Conservation (phyloP, 2,329 filamentous ascomycete genomes). For the Colletotrichum orbiculare region DNA sequence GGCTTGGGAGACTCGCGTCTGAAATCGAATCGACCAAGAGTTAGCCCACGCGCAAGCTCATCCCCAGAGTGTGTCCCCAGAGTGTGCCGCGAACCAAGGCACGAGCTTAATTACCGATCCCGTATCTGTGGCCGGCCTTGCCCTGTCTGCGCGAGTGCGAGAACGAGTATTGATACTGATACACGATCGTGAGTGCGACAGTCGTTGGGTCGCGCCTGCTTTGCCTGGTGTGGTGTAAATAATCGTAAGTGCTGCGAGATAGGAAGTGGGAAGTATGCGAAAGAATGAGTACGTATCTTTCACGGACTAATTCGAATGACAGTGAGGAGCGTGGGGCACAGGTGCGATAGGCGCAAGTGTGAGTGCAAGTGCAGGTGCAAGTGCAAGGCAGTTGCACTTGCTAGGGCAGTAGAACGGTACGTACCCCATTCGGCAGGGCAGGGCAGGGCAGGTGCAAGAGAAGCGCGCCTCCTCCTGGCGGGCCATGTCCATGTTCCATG, state of each 20-base stretch:
- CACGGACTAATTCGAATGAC: constrained; percentile 35
- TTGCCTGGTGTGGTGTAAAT: no score
- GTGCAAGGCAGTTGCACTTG: constrained; percentile 15
- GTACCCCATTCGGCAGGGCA: neutral
- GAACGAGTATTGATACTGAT: no score
- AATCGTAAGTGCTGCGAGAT: no score
- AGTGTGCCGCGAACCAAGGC: constrained; percentile 9
- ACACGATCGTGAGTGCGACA: no score
- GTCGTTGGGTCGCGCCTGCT: no score
- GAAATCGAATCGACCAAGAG: constrained; percentile 1
- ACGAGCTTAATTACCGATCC: constrained; percentile 23
- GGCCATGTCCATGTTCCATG: neutral
- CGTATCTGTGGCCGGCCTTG: neutral
- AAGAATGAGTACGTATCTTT: constrained; percentile 22
- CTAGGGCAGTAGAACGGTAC: constrained; percentile 2
- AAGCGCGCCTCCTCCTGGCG: neutral
- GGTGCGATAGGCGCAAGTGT: neutral
- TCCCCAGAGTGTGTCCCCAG: constrained; percentile 4
- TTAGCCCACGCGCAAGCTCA: neutral
- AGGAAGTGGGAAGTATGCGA: neutral
- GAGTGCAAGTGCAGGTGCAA: constrained; percentile 5
- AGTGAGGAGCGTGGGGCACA: constrained; percentile 20
- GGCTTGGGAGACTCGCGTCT: constrained; percentile 4
- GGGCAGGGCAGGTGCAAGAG: neutral
- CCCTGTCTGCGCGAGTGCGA: neutral